Evolutionary conservation across 2,329 filamentous ascomycete genomes (phyloP).

Genomic region (Diplodia intermedia): DNA sequence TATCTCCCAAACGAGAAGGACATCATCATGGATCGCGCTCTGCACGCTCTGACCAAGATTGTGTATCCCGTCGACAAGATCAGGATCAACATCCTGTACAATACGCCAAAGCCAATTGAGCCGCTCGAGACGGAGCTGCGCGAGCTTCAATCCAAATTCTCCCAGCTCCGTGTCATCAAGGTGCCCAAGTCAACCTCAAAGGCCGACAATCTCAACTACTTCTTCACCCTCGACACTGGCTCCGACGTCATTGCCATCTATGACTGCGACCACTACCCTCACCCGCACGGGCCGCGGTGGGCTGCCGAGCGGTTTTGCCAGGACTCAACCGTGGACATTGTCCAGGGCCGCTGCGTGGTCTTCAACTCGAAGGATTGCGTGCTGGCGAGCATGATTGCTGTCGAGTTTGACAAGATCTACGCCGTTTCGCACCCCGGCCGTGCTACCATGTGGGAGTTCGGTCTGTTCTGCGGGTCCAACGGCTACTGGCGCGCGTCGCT

Average conservation of each 20-base stretch:
- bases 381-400: conserved; percentile 56
- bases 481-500: conserved; percentile 57
- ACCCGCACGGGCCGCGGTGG: conserved; percentile 58
- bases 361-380: conserved; percentile 56
- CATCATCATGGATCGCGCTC: conserved; percentile 57
- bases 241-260: conserved; percentile 58
- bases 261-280: conserved; percentile 59
- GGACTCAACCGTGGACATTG: conserved; percentile 54
- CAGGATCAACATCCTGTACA: conserved; percentile 58
- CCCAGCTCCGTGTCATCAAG: conserved; percentile 55
- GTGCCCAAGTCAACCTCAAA: conserved; percentile 58
- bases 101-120: conserved; percentile 56
- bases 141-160: conserved; percentile 47
- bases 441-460: conserved; percentile 56
- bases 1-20: conserved; percentile 61
- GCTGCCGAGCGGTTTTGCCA: conserved; percentile 56
- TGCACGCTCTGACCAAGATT: conserved; percentile 56
- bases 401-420: conserved; percentile 62
- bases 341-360: conserved; percentile 58
- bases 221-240: conserved; percentile 53
- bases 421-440: conserved; percentile 59
- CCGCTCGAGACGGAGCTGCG: conserved; percentile 54
- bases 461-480: conserved; percentile 58
- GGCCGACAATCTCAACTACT: conserved; percentile 60
- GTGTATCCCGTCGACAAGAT: conserved; percentile 56